A percentile compares a stretch with the other conserved stretches of the same genome.
Evolutionary conservation across 305 asterid species (phyloP).

Genomic region (Fraxinus nigra): DNA sequence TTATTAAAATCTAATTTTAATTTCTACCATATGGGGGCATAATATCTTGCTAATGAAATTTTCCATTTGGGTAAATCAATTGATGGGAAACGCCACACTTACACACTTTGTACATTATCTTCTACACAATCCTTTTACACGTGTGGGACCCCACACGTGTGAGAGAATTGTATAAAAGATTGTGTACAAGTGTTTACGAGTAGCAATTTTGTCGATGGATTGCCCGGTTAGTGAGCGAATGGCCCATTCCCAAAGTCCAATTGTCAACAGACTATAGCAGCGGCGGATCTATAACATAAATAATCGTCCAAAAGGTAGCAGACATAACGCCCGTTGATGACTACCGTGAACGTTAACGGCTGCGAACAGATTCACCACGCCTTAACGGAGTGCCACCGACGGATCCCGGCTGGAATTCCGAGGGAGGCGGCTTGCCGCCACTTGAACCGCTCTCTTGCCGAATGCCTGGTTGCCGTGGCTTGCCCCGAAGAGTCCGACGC

Average conservation of each 20-base stretch:
- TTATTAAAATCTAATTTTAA: too few species aligned
- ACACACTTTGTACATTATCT: too few species aligned
- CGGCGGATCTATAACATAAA: neutral
- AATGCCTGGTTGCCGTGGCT: constrained; percentile 61
- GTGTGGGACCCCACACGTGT: too few species aligned
- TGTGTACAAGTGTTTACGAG: too few species aligned
- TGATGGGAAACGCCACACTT: too few species aligned
- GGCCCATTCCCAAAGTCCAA: neutral
- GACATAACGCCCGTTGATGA: neutral
- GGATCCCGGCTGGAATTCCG: constrained; percentile 53
- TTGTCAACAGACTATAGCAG: neutral
- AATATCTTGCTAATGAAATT: too few species aligned
- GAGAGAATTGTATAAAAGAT: too few species aligned
- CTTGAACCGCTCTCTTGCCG: constrained; percentile 70
- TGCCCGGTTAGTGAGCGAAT: neutral
- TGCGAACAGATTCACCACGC: constrained; percentile 69
- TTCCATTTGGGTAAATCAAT: too few species aligned
- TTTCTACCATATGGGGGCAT: too few species aligned
- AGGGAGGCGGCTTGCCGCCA: constrained; percentile 84
- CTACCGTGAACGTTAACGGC: constrained; percentile 22
- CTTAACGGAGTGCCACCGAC: constrained; percentile 68
- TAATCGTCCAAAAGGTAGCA: neutral
- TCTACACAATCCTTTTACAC: too few species aligned
- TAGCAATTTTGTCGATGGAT: too few species aligned
- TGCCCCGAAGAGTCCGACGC: constrained; percentile 79